phyloP scores from a whole-genome alignment of 2,329 filamentous ascomycete genomes.

The Zymoseptoria pseudotritici region DNA sequence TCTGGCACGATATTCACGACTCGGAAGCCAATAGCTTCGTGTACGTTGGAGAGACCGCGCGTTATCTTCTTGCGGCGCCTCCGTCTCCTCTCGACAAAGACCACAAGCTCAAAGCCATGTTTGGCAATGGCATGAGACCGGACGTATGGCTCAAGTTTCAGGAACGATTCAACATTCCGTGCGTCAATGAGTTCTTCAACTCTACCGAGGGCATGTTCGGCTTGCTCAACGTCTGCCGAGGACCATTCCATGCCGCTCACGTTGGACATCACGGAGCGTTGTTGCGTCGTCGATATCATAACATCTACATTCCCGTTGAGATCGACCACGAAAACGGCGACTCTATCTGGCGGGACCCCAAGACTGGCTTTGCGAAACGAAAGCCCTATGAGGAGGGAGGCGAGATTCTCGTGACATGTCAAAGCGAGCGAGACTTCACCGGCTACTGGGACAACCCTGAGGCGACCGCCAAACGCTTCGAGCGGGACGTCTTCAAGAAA shows the following conservation, averaged over 20 bases:
- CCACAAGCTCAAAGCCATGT: conserved; percentile 54
- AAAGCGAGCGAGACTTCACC: conserved; percentile 52
- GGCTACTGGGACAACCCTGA: conserved; percentile 64
- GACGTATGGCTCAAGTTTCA: conserved; percentile 62
- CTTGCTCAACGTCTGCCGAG: conserved; percentile 37
- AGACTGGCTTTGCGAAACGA: conserved; percentile 60
- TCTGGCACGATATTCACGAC: conserved; percentile 66
- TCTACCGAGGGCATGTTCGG: conserved; percentile 64
- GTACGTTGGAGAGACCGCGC: conserved; percentile 70
- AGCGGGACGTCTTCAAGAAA: conserved; percentile 39
- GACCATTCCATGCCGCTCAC: conserved; percentile 55
- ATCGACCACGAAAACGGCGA: conserved; percentile 63
- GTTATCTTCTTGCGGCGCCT: conserved; percentile 64
- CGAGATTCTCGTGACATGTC: conserved; percentile 64
- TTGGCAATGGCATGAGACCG: conserved; percentile 60
- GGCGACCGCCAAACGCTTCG: conserved; percentile 54
- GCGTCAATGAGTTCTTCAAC: conserved; percentile 69
- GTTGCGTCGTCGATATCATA: conserved; percentile 44
- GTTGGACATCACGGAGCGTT: conserved; percentile 67
- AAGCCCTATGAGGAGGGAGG: conserved; percentile 60
- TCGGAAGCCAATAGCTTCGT: conserved; percentile 63
- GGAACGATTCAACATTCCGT: conserved; percentile 55
- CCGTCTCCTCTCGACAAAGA: conserved; percentile 53
- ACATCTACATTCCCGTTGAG: conserved; percentile 57
- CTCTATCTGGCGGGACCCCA: conserved; percentile 53